Percentiles rank a stretch among this genome's conserved stretches.
These are phyloP conservation scores for Crithidia mellificae DNA, from an alignment of 208 protist species.

Conservation along the genomic window DNA sequence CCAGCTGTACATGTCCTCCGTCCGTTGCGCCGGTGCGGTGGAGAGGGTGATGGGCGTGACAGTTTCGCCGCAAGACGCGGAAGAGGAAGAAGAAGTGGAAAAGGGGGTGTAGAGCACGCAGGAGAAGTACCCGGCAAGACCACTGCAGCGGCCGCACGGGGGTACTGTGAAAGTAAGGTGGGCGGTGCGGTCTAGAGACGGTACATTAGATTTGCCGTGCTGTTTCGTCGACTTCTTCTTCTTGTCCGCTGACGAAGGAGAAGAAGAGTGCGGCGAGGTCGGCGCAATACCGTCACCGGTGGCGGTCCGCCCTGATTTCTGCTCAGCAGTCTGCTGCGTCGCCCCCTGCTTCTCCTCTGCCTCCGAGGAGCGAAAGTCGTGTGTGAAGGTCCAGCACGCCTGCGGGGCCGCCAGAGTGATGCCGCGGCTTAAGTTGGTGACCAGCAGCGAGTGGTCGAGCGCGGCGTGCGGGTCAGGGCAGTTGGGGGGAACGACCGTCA, in stretches of 20 bases:
- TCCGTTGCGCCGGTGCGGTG: slow-evolving; percentile 37
- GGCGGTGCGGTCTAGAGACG: slow-evolving; percentile 39
- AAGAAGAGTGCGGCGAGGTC: not conserved
- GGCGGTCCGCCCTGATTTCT: too few relatives aligned
- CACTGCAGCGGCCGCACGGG: slow-evolving; percentile 51
- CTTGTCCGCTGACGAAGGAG: not conserved
- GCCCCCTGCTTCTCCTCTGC: not conserved
- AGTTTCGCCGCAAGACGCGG: too few relatives aligned
- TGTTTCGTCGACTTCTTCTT: not conserved
- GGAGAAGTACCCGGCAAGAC: slow-evolving; percentile 73
- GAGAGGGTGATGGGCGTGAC: slow-evolving; percentile 28
- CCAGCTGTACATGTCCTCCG: slow-evolving; percentile 84
- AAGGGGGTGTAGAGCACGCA: slow-evolving; percentile 55
- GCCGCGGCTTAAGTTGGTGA: slow-evolving; percentile 65
- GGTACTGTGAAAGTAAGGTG: slow-evolving; percentile 45
- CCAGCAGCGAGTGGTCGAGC: slow-evolving; percentile 70
- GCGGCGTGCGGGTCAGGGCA: slow-evolving; percentile 66
- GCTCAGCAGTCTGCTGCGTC: not conserved
- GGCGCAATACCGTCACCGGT: too few relatives aligned
- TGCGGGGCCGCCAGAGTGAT: slow-evolving; percentile 56
- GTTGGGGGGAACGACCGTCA: slow-evolving; percentile 47
- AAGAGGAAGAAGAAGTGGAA: too few relatives aligned
- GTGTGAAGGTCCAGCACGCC: slow-evolving; percentile 80
- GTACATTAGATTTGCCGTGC: not conserved
- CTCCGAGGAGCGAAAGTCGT: slow-evolving; percentile 42